Evolutionary conservation across 2,329 filamentous ascomycete species (phyloP), one percentile per base, ranked within the genome.

Genomic region (Clonostachys chloroleuca): DNA sequence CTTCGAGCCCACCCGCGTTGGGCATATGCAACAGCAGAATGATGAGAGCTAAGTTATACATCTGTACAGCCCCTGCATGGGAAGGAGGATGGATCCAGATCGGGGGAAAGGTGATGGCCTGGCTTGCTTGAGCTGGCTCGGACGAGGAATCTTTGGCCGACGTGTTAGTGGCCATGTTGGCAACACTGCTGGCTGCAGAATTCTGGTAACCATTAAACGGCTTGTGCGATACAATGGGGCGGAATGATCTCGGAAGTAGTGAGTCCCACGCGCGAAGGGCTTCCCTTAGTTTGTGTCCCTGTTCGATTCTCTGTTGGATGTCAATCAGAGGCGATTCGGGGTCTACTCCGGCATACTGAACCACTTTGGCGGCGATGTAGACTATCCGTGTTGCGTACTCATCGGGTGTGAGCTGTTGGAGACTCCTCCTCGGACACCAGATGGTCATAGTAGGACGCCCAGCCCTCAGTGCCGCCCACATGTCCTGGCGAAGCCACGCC

Each of bases 401-500:
- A 48, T 77, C 70, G 2, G 72, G 64, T 12, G 61, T 69, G 47
- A 82, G 66, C 3, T 68, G 63, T n/a, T 65, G 59, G 40, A 77
- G 68, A 2, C 67, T 63, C 50, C 69, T 73, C 10, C 67, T 72
- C 0, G 78, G 78, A 46, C 68, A 68, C 74, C 78, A 83, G 50
- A 81, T 80, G 12, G 71, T 81, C 53, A 82, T 71, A 12, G 74
- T 72, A 5, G 73, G 68, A n/a, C 81, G 65, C 6, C 68, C 66
- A 53, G 82, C 78, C 12, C 77, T 69, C 56, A 83, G 81, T 0
- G 79, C 79, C 3, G 78, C 79, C 79, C 79, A 83, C 1, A 80
- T 69, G 55, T 84, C 80, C 56, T 84, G 80, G 18, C 78, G 68
- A 10, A 84, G 63, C 80, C 80, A 84, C 2, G 74, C 73, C 80